These are phyloP conservation scores for Priceomyces haplophilus DNA, from an alignment of 805 yeast genomes.

Conservation along the genomic window DNA sequence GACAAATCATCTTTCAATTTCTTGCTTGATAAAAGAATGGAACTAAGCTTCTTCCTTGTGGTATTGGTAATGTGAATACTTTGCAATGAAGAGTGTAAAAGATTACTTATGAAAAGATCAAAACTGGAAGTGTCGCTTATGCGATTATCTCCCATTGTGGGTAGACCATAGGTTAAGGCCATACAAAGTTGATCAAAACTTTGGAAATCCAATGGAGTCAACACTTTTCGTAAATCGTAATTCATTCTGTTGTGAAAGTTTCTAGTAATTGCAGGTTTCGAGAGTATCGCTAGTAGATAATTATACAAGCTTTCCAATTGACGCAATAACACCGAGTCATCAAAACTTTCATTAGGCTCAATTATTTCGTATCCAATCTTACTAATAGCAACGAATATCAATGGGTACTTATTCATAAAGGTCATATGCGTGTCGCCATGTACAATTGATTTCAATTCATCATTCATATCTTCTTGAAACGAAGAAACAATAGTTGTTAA, in stretches of 20 bases:
- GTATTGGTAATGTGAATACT: slow-evolving; percentile 50
- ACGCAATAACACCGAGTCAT: slow-evolving; percentile 21
- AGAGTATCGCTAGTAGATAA: slow-evolving; percentile 75
- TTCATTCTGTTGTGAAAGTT: slow-evolving; percentile 71
- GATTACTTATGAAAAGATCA: slow-evolving; percentile 26
- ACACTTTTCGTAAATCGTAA: slow-evolving; percentile 72
- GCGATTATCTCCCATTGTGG: not conserved
- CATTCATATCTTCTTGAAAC: slow-evolving; percentile 47
- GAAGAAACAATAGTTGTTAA: slow-evolving; percentile 75
- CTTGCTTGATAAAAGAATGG: slow-evolving; percentile 42
- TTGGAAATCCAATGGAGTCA: slow-evolving; percentile 71
- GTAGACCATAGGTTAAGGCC: slow-evolving; percentile 35
- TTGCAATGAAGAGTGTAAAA: slow-evolving; percentile 28
- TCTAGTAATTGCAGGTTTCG: slow-evolving; percentile 71
- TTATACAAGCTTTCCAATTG: slow-evolving; percentile 75
- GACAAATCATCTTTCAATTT: slow-evolving; percentile 12
- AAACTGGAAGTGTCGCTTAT: slow-evolving; percentile 13
- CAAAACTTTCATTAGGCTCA: slow-evolving; percentile 26
- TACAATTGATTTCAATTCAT: slow-evolving; percentile 49
- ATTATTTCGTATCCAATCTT: slow-evolving; percentile 49
- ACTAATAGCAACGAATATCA: slow-evolving; percentile 70
- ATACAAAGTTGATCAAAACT: slow-evolving; percentile 60
- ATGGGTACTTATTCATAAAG: slow-evolving; percentile 62
- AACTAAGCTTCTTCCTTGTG: slow-evolving; percentile 55
- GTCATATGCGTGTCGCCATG: slow-evolving; percentile 53